phyloP scores from a whole-genome alignment of 176 grass and related monocot species.

The Zea luxurians region DNA sequence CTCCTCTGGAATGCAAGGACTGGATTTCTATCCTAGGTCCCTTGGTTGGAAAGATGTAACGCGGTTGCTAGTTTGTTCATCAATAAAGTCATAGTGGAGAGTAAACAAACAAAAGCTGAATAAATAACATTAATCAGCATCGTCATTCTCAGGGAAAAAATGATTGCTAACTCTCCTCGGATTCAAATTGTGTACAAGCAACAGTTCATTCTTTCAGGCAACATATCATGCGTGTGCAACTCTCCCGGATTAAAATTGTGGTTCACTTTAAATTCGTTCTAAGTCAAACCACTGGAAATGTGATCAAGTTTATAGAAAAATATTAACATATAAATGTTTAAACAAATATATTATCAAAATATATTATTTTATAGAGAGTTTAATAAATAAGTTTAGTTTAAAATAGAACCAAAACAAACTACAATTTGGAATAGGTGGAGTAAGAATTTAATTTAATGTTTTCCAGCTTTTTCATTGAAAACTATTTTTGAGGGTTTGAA shows the following conservation, averaged over 20 bases:
- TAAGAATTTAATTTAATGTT: too few relatives aligned
- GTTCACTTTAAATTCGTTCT: background rate
- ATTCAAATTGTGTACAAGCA: background rate
- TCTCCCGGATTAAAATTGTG: background rate
- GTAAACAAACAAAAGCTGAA: background rate
- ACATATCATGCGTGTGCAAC: background rate
- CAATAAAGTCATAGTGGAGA: background rate
- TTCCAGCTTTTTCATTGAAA: too few relatives aligned
- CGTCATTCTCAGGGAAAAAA: background rate
- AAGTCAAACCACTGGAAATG: too few relatives aligned
- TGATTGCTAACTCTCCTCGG: background rate
- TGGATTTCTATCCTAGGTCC: slow-evolving; percentile 75
- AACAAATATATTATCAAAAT: too few relatives aligned
- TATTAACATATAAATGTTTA: background rate
- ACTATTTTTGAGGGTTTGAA: too few relatives aligned
- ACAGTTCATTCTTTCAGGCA: background rate
- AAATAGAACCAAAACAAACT: too few relatives aligned
- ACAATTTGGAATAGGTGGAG: too few relatives aligned
- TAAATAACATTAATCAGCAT: background rate
- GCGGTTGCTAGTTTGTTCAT: background rate
- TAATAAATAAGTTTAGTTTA: too few relatives aligned
- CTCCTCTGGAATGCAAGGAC: slow-evolving; percentile 48
- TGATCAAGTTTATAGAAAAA: too few relatives aligned
- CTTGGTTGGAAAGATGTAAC: slow-evolving; percentile 48
- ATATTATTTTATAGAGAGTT: too few relatives aligned